Evolutionary conservation across 2,329 filamentous ascomycete genomes (phyloP), one percentile per base, ranked within the genome.

Genomic region (Coleophoma eucalyptorum): DNA sequence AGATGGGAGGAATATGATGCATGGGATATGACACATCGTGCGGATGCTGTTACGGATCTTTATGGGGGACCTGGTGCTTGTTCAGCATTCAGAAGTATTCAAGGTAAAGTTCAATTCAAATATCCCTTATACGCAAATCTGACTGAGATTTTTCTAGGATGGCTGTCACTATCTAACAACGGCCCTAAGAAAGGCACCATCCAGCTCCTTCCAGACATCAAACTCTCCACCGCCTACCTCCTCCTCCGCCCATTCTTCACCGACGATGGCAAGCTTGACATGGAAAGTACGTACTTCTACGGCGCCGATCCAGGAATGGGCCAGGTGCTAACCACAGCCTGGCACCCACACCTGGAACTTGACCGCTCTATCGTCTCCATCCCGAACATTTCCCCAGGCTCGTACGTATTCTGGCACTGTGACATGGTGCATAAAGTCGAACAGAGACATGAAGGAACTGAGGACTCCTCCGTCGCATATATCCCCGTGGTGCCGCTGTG

Each of bases 401-500:
- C 87, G 63, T 87, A 81, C 58, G 82, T 87, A 5, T 72, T 81
- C 61, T 77, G 86, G 86, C 58, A 76, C 75, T 78, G 58, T 62
- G 50, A 58, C 32, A 42, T 75, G 4, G 15, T 37, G 12, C 90
- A 96, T 64, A 81, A 89, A 0, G 90, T 96, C 1, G 91, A 96
- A 70, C 84, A 80, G 55, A 74, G 84, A 2, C 90, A 96, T 64
- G 68, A 68, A 2, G 91, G 90, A 4, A 74, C 69, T 2, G 68
- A 73, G 0, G 90, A 96, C 66, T 89, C 87, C 0, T 90, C 85
- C 59, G 90, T 96, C 0, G 62, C 96, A 52, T 96, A 96, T 62
- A 94, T 96, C 48, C 90, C 91, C 0, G 84, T 89, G 0, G 92
- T 88, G 50, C 90, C 91, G 0, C 76, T 90, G 26, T 93, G 89